Base-by-base conservation (phyloP, 352 stramenopile genomes). In the Globisporangium mamillatum region DNA sequence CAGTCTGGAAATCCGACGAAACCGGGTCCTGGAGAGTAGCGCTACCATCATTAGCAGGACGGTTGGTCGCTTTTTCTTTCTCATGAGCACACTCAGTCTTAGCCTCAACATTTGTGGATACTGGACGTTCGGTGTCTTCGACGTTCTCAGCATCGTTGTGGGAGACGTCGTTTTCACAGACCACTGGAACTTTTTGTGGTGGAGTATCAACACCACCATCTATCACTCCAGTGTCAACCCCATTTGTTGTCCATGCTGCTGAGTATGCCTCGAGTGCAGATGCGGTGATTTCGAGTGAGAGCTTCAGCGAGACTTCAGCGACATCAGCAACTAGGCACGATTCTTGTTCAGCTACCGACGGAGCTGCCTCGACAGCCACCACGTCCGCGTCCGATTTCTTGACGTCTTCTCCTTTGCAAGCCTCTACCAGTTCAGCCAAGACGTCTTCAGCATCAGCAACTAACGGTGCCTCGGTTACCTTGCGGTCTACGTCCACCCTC, bases 241-340 rank as follows among this genome's bases (percentile, higher is more conserved):
- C 52, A 14, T 25, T 41, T 32, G n/a, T 24, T 22, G 27, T 12
- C 5, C n/a, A 50, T 18, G 25, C 38, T 36, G 52, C 59, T 50
- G 59, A 36, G 56, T 63, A 71, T 18, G 29, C 27, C 16, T 63
- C 59, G 9, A 71, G 66, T 3, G 66, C 66, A 41, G 34, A 20
- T 25, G 52, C 50, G 9, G 44, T 54, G 24, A 48, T 44, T 41
- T 66, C 59, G 16, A 38, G 24, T 3, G 66, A 67, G 10, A 71
- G 18, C 52, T 58, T 44, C 27, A 18, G 9, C 0, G 58, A 71
- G 14, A 38, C 4, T 24, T 44, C 25, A 52, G 24, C 66, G 22
- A 71, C 24, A 22, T 59, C 52, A 24, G 54, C 36, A 10, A 66
- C 36, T 1, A n/a, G 52, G 8, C 66, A 71, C 18, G n/a, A 8